Base-by-base conservation (phyloP, 768 basidiomycete genomes). In the Gymnopilus junonius region DNA sequence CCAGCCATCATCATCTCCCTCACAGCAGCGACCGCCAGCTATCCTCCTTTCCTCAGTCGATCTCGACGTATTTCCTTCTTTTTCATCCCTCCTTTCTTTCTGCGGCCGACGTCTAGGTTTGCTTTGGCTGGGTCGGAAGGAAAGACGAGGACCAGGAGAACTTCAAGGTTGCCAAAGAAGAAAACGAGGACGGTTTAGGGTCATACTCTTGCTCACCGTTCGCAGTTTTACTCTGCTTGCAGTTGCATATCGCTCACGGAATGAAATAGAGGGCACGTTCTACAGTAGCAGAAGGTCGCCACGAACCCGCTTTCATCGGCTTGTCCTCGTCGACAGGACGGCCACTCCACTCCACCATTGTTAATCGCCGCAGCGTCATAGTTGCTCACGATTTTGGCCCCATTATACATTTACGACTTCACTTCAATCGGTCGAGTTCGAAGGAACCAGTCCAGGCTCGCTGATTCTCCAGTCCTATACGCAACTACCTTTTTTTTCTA, bases 1-100 rank as follows among this genome's bases (percentile, higher is more conserved):
- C 63, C 20, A 59, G 29, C 29, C 63, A 59, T 39, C 63, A 59
- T 37, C 63, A 32, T 55, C 57, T 59, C 34, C 62, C 51, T 57
- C 55, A 39, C 34, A 57, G 50, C 56, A 37, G 27, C 62, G n/a
- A 23, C 46, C 48, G 40, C 58, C 58, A 54, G 57, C 54, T 32
- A 43, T 34, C 40, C 34, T 15, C 50, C 61, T 45, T 40, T n/a
- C 35, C 56, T 0, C n/a, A 5, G 4, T 37, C 46, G 34, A 40
- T 34, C 45, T 21, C 39, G 32, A 25, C 42, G 51, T 54, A n/a
- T 51, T 42, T 11, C 56, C 48, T 40, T 53, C 59, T 27, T 55
- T 61, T 46, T 39, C 25, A 45, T n/a, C 17, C 37, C 17, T 21
- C 37, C 43, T 61, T 54, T 32, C 15, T 34, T n/a, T 40, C 7